phyloP scores from a whole-genome alignment of 352 stramenopile species.

The Elongisporangium undulatum region DNA sequence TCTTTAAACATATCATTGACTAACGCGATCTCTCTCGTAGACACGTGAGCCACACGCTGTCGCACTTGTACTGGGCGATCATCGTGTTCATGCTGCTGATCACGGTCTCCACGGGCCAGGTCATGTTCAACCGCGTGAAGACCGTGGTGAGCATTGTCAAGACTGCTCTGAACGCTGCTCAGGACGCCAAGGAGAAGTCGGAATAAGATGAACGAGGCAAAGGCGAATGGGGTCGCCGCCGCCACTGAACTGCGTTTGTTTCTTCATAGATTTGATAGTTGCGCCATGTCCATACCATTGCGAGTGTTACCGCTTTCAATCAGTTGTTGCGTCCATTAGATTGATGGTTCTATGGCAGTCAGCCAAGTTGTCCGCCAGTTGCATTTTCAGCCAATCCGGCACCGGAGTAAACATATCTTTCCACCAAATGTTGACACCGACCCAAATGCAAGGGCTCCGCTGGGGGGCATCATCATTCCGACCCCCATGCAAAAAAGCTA shows the following conservation, averaged over 20 bases:
- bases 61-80: constrained; percentile 84
- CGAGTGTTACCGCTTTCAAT: background rate
- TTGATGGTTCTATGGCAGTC: background rate
- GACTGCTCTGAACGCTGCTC: constrained; percentile 48
- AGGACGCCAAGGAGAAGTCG: constrained; percentile 57
- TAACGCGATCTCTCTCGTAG: constrained; percentile 19
- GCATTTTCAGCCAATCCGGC: background rate
- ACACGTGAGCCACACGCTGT: constrained; percentile 82
- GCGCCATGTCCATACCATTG: background rate
- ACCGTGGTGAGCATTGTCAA: constrained; percentile 70
- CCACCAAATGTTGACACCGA: background rate
- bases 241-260: background rate
- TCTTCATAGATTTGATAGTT: constrained; percentile 1
- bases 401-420: background rate
- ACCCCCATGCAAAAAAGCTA: background rate
- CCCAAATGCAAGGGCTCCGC: too few species aligned
- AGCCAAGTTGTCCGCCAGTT: too few species aligned
- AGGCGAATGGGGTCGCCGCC: background rate
- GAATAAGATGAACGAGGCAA: constrained; percentile 28
- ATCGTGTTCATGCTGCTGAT: constrained; percentile 87
- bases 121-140: constrained; percentile 84
- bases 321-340: background rate
- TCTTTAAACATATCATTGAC: background rate
- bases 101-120: constrained; percentile 73
- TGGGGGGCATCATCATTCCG: background rate